These are phyloP conservation scores for Lasiodiplodia citricola DNA, from an alignment of 2,329 filamentous ascomycete species.

Conservation along the genomic window DNA sequence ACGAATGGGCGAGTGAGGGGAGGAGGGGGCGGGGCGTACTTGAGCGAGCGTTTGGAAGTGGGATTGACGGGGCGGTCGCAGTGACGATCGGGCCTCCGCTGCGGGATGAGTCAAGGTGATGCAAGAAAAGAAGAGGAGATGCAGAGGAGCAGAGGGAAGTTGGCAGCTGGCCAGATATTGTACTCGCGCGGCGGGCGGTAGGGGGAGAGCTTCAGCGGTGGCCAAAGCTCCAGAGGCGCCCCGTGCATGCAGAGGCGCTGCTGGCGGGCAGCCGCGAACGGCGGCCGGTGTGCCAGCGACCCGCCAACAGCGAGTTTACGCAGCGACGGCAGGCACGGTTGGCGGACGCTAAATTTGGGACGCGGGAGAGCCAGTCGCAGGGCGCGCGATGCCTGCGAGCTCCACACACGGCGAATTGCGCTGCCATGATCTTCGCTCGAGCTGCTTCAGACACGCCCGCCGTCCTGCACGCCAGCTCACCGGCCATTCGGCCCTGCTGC, in stretches of 20 bases:
- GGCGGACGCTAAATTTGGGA: constrained; percentile 24
- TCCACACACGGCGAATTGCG: constrained; percentile 22
- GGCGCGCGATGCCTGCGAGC: constrained; percentile 7
- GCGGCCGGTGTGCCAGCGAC: constrained; percentile 4
- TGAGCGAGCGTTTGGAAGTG: constrained; percentile 19
- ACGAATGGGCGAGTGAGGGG: constrained; percentile 15
- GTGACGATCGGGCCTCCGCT: constrained; percentile 17
- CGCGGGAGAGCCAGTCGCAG: constrained; percentile 24
- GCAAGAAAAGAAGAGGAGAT: constrained; percentile 14
- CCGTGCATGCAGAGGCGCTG: constrained; percentile 9
- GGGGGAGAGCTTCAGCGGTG: constrained; percentile 21
- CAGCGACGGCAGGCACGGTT: constrained; percentile 18
- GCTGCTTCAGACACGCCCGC: constrained; percentile 21
- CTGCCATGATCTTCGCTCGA: constrained; percentile 23
- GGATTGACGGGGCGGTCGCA: constrained; percentile 14
- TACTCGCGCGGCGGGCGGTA: constrained; percentile 25
- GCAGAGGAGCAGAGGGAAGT: constrained; percentile 20
- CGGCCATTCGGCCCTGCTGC: constrained; percentile 23
- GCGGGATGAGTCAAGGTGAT: constrained; percentile 13
- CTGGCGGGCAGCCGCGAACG: constrained; percentile 12
- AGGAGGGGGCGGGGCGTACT: constrained; percentile 19
- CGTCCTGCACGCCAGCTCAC: constrained; percentile 20
- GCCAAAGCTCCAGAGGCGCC: constrained; percentile 23
- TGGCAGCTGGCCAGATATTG: constrained; percentile 26
- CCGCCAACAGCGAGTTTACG: constrained; percentile 6